Evolutionary conservation across 2,329 filamentous ascomycete genomes (phyloP), one percentile per base, ranked within the genome.

Genomic region (Botrytis deweyae): DNA sequence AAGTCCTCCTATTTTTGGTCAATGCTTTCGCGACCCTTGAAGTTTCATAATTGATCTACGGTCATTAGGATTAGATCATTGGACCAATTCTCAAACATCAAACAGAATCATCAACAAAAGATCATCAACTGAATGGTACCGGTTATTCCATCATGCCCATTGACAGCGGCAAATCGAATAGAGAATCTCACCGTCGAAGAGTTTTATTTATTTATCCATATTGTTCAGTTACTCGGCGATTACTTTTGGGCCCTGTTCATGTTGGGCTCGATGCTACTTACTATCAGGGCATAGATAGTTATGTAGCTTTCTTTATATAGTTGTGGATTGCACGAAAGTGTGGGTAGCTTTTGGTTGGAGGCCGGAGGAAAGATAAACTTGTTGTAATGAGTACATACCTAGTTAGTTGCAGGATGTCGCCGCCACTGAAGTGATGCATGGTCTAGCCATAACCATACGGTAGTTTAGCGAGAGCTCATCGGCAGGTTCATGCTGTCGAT

Each of bases 1-100:
- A 40, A 18, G 2, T 42, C 52, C n/a, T 58, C 49, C 49, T 38
- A 42, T 16, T 10, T 42, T 58, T 68, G 9, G 66, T 58, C 66
- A 68, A 42, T 68, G 49, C 66, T 68, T 38, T 20, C 49, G 38
- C 36, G 36, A 68, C 49, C 62, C 49, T 68, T 55, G 63, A 33
- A n/a, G 71, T 72, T 72, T 72, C 71, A 72, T 72, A 16, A 68
- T 59, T 49, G 38, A 68, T 59, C 63, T 59, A 25, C 38, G 63
- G 63, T 59, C 40, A 58, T 68, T 46, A 20, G 71, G 52, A 68
- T 49, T 72, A 52, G 52, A 72, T 66, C 42, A 72, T 72, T 72
- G 70, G 70, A 59, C 22, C 40, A 65, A 44, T 55, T 40, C 70
- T 67, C 70, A 67, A 72, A 59, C 62, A 49, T 67, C 36, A 72